Percentiles rank a stretch among this genome's conserved stretches.
Evolutionary conservation across 2,329 filamentous ascomycete genomes (phyloP).

Genomic region (Aspergillus tamarii): DNA sequence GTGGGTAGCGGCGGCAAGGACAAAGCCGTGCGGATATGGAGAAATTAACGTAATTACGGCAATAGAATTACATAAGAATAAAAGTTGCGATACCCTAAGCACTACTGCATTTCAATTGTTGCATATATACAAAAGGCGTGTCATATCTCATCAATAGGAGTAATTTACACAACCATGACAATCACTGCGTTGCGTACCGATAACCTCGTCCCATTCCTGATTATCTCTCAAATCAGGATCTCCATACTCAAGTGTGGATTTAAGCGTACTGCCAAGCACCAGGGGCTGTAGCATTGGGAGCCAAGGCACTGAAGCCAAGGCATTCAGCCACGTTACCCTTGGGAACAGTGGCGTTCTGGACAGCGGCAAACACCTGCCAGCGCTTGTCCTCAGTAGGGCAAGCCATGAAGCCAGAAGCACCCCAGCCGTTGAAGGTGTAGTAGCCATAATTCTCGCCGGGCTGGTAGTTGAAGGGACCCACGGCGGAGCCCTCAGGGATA

Average conservation of each 20-base stretch:
- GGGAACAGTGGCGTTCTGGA: slow-evolving; percentile 46
- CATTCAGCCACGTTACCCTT: slow-evolving; percentile 42
- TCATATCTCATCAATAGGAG: not conserved
- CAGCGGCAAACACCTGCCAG: slow-evolving; percentile 48
- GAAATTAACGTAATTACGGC: slow-evolving; percentile 50
- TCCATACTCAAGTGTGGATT: slow-evolving; percentile 4
- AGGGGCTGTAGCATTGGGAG: slow-evolving; percentile 29
- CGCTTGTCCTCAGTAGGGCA: slow-evolving; percentile 39
- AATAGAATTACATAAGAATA: slow-evolving; percentile 1
- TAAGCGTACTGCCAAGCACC: slow-evolving; percentile 49
- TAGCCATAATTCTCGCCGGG: slow-evolving; percentile 30
- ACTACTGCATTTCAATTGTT: not conserved
- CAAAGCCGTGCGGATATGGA: slow-evolving; percentile 71
- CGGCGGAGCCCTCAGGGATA: slow-evolving; percentile 55
- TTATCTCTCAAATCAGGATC: not conserved
- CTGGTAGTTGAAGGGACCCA: slow-evolving; percentile 53
- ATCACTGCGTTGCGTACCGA: not conserved
- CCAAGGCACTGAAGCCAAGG: slow-evolving; percentile 43
- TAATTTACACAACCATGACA: not conserved
- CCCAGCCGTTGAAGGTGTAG: slow-evolving; percentile 39
- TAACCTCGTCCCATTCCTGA: not conserved
- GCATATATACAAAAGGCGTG: slow-evolving; percentile 3
- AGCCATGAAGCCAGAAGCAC: slow-evolving; percentile 47
- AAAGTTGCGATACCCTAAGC: slow-evolving; percentile 25
- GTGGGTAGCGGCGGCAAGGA: slow-evolving; percentile 94